Conservation (phyloP, 805 yeast species). For the Isabelozyma rhagii region DNA sequence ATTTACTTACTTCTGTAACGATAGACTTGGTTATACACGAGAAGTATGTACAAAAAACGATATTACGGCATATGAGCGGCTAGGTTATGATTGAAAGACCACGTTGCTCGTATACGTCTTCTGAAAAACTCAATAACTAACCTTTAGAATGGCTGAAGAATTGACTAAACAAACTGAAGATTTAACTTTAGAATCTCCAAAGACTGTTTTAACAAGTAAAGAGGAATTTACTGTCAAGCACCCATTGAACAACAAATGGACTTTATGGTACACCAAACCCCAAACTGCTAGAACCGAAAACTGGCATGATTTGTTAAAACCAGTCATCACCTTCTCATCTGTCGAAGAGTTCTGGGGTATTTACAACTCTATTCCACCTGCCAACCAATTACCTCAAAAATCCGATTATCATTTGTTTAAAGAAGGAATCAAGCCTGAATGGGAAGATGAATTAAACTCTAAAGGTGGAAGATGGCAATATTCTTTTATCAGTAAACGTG, state of each 20-base stretch:
- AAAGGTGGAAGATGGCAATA: constrained; percentile 90
- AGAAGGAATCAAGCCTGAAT: constrained; percentile 93
- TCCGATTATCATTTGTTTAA: constrained; percentile 95
- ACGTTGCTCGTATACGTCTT: background rate
- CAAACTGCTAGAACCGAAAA: constrained; percentile 72
- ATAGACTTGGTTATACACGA: background rate
- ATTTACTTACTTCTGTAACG: background rate
- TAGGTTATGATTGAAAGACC: too few relatives aligned
- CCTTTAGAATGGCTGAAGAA: constrained; percentile 41
- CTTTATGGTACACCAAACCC: constrained; percentile 97
- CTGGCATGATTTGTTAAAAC: constrained; percentile 91
- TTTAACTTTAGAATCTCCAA: constrained; percentile 34
- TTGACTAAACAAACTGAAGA: constrained; percentile 43
- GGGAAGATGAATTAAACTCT: constrained; percentile 90
- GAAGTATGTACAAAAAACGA: background rate
- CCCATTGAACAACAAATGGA: constrained; percentile 89
- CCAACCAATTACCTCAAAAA: constrained; percentile 83
- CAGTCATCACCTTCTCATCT: constrained; percentile 86
- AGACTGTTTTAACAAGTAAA: constrained; percentile 56
- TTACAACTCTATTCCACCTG: constrained; percentile 88
- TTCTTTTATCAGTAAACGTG: constrained; percentile 67
- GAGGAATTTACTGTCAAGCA: constrained; percentile 76
- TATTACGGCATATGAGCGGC: too few relatives aligned
- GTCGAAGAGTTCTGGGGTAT: constrained; percentile 99
- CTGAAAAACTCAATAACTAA: background rate